Conservation (phyloP, 306 rosid genomes). For the Prunus persica region Prunus_persica_NCBIv2 NC_034016.1:8826001-8826500, state of each 20-base stretch:
- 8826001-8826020: no score
- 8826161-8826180: neutral
- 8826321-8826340: conserved; percentile 45
- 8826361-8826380: conserved; percentile 75
- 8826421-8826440: conserved; percentile 78
- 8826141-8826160: neutral
- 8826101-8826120: no score
- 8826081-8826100: neutral
- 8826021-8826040: no score
- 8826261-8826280: conserved; percentile 3
- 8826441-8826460: conserved; percentile 38
- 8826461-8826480: conserved; percentile 44
- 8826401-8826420: conserved; percentile 86
- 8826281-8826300: conserved; percentile 42
- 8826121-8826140: neutral
- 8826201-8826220: neutral
- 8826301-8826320: conserved; percentile 17
- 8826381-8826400: conserved; percentile 92
- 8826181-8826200: neutral
- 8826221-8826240: no score
- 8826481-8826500: conserved; percentile 26
- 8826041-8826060: neutral
- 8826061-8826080: neutral
- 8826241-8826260: conserved; percentile 31
- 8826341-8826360: conserved; percentile 72